Evolutionary conservation across 306 rosid species (phyloP).

Genomic region (Castanospermum australe): DNA sequence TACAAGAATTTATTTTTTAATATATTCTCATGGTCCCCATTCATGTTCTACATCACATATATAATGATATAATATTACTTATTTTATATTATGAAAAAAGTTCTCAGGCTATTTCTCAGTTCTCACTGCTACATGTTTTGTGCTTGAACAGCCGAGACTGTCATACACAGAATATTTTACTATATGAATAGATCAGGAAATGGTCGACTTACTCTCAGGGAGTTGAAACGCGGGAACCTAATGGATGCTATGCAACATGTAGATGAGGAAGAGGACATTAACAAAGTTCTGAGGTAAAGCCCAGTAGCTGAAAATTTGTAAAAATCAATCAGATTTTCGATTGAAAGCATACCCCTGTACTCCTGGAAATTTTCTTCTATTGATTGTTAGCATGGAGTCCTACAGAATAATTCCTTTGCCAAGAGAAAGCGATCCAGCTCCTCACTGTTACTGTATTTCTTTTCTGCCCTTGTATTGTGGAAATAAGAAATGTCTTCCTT

Average conservation of each 20-base stretch:
- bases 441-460: neutral
- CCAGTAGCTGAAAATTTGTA: slow-evolving; percentile 6
- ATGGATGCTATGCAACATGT: slow-evolving; percentile 64
- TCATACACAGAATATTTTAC: slow-evolving; percentile 63
- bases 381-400: neutral
- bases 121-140: slow-evolving; percentile 36
- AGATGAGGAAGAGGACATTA: slow-evolving; percentile 67
- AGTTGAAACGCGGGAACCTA: slow-evolving; percentile 61
- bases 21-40: neutral
- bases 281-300: slow-evolving; percentile 61
- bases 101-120: slow-evolving; percentile 31
- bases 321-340: neutral
- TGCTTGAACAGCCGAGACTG: slow-evolving; percentile 62
- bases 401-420: neutral
- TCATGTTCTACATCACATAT: neutral
- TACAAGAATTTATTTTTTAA: neutral
- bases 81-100: neutral
- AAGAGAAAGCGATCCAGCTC: neutral
- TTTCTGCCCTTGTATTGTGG: neutral
- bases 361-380: neutral
- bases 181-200: slow-evolving; percentile 58
- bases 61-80: neutral
- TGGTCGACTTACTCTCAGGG: slow-evolving; percentile 60
- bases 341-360: neutral
- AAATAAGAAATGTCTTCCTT: neutral